Evolutionary conservation across 2,329 filamentous ascomycete genomes (phyloP).

Genomic region (Colletotrichum sp.): DNA sequence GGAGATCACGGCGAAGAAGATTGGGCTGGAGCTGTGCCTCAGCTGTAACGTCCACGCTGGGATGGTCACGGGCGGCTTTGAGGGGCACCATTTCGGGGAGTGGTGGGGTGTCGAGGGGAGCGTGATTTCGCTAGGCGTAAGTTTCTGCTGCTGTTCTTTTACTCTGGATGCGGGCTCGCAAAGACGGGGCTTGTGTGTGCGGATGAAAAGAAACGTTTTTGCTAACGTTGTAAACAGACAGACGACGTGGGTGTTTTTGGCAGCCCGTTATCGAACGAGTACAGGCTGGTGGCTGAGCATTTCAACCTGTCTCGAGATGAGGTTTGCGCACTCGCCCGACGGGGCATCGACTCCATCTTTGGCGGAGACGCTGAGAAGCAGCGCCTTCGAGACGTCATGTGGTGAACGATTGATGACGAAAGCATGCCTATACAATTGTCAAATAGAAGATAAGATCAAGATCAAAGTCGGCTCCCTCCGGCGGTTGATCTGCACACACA

Average conservation of each 20-base stretch:
- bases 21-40: constrained; percentile 79
- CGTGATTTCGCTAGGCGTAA: constrained; percentile 71
- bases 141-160: constrained; percentile 35
- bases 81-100: constrained; percentile 78
- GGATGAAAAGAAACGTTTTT: neutral
- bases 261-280: constrained; percentile 78
- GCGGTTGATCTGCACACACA: neutral
- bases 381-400: constrained; percentile 58
- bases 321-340: constrained; percentile 61
- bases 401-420: constrained; percentile 27
- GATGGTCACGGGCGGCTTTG: constrained; percentile 70
- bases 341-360: constrained; percentile 71
- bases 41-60: constrained; percentile 82
- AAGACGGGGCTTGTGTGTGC: neutral
- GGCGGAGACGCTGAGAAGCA: constrained; percentile 65
- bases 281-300: constrained; percentile 72
- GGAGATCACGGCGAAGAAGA: constrained; percentile 53
- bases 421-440: neutral
- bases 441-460: neutral
- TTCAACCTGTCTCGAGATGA: constrained; percentile 60
- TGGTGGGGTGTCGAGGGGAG: constrained; percentile 67
- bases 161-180: neutral
- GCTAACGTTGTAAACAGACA: constrained; percentile 55
- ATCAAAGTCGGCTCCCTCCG: neutral
- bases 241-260: constrained; percentile 86